Evolutionary conservation across 73 alveolate species (phyloP).

Genomic region (Paramecium biaurelia): DNA sequence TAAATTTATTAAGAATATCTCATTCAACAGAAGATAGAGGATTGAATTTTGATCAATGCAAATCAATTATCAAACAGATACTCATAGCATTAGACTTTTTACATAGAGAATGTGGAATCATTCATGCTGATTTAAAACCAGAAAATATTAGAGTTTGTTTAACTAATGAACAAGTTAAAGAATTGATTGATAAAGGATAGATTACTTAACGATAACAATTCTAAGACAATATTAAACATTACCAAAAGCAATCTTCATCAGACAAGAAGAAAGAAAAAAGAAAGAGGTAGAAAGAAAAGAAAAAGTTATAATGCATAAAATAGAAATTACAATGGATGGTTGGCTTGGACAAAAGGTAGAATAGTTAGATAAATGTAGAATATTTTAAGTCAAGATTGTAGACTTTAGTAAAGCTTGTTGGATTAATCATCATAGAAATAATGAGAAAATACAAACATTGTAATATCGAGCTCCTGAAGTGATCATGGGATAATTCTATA

Average conservation of each 20-base stretch:
- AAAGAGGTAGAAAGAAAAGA: background rate
- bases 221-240: background rate
- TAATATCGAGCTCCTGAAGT: conserved; percentile 49
- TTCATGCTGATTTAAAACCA: conserved; percentile 77
- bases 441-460: conserved; percentile 57
- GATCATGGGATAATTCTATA: conserved; percentile 4
- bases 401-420: conserved; percentile 63
- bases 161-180: conserved; percentile 69
- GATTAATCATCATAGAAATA: conserved; percentile 67
- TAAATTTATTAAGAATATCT: conserved; percentile 69
- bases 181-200: conserved; percentile 66
- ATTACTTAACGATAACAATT: background rate
- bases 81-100: conserved; percentile 71
- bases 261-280: conserved; percentile 7
- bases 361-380: background rate
- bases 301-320: background rate
- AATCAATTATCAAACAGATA: conserved; percentile 62
- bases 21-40: conserved; percentile 70
- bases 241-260: background rate
- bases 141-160: conserved; percentile 72
- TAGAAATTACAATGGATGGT: background rate
- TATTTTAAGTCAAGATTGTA: conserved; percentile 83
- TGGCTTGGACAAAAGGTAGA: background rate
- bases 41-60: conserved; percentile 51
- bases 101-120: conserved; percentile 69